A percentile compares a stretch with the other conserved stretches of the same genome.
Conservation (phyloP, 164 flowering plant genomes). For the Vitis amurensis region DNA sequence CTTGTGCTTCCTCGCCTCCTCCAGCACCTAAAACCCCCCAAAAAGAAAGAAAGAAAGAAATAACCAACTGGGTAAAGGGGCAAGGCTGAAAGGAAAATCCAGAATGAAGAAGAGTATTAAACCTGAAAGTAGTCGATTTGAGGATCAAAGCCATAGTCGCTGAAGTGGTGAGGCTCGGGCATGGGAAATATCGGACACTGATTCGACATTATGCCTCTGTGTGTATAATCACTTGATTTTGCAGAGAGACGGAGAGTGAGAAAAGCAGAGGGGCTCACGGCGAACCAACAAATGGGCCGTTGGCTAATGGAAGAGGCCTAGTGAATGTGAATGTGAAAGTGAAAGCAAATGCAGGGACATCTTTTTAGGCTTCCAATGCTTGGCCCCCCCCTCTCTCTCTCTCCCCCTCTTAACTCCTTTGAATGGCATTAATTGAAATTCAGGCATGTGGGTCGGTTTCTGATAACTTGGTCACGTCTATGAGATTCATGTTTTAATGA, state of each 20-base stretch:
- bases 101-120: not conserved
- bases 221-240: not conserved
- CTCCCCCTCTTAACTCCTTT: too few relatives aligned
- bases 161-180: conserved; percentile 73
- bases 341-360: too few relatives aligned
- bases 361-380: too few relatives aligned
- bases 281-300: too few relatives aligned
- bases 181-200: conserved; percentile 69
- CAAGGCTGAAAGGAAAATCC: not conserved
- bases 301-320: too few relatives aligned
- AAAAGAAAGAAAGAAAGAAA: not conserved
- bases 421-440: too few relatives aligned
- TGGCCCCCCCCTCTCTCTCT: too few relatives aligned
- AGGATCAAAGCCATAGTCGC: conserved; percentile 92
- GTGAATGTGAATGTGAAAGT: too few relatives aligned
- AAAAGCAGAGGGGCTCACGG: not conserved
- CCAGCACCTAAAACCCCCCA: conserved; percentile 43
- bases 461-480: too few relatives aligned
- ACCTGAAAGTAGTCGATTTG: conserved; percentile 88
- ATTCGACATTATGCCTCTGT: conserved; percentile 36
- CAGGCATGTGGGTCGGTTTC: too few relatives aligned
- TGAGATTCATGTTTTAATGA: too few relatives aligned
- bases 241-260: not conserved
- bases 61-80: not conserved
- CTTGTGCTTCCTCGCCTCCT: conserved; percentile 77